Conservation (phyloP, 192 early-diverging fungal genomes). For the Coemansia sp. region DNA sequence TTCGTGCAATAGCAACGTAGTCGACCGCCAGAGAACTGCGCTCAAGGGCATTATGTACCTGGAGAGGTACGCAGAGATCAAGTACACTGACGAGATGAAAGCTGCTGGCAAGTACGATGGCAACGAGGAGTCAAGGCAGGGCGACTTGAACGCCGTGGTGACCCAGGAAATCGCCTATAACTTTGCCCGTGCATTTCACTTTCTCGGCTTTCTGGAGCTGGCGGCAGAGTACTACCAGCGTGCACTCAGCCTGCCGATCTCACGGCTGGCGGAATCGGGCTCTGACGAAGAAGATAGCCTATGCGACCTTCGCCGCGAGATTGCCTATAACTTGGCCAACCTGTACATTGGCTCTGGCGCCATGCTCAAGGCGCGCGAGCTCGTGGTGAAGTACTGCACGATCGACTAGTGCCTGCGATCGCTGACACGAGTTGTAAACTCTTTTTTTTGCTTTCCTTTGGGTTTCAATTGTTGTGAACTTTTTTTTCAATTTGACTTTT, state of each 20-base stretch:
- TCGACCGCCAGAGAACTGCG: slow-evolving; percentile 7
- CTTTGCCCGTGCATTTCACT: slow-evolving; percentile 85
- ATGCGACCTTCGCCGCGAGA: slow-evolving; percentile 66
- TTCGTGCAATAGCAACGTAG: not conserved
- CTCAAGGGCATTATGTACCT: slow-evolving; percentile 39
- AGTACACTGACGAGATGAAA: slow-evolving; percentile 19
- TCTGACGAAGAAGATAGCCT: not conserved
- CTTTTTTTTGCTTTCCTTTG: not conserved
- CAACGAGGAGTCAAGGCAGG: not conserved
- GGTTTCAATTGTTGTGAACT: not conserved
- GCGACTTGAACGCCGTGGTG: slow-evolving; percentile 17
- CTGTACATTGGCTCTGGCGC: slow-evolving; percentile 80
- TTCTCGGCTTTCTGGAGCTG: slow-evolving; percentile 75
- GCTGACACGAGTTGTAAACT: not conserved
- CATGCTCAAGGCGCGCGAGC: slow-evolving; percentile 61
- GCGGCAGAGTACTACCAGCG: slow-evolving; percentile 85
- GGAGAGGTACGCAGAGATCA: slow-evolving; percentile 46
- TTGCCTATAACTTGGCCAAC: slow-evolving; percentile 86
- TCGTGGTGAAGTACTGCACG: slow-evolving; percentile 76
- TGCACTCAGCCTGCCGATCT: slow-evolving; percentile 63
- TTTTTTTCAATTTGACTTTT: not conserved
- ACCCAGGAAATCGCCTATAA: slow-evolving; percentile 74
- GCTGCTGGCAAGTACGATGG: slow-evolving; percentile 13
- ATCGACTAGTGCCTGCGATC: slow-evolving; percentile 41
- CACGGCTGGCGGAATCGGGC: slow-evolving; percentile 15